Evolutionary conservation across 179 eudicot genomes (phyloP).

Genomic region (Actinidia chinensis): DNA sequence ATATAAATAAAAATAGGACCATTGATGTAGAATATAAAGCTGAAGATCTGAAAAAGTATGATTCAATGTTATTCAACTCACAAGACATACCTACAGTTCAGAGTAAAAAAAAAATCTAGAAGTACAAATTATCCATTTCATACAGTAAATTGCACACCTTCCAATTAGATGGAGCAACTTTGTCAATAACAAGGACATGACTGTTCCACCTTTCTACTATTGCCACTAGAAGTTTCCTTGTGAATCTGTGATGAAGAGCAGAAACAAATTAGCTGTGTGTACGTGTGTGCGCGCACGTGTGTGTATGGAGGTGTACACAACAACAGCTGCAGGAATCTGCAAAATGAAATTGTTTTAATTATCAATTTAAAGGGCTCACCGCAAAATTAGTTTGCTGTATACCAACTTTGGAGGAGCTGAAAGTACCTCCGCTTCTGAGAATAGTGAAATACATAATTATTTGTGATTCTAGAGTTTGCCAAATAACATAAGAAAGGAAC

Average conservation of each 20-base stretch:
- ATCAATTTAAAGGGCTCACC: slow-evolving; percentile 38
- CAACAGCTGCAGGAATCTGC: not conserved
- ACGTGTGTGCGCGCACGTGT: not conserved
- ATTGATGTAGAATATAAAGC: not conserved
- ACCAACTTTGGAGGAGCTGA: slow-evolving; percentile 94
- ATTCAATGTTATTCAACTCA: not conserved
- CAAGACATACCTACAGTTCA: not conserved
- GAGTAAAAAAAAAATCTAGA: not conserved
- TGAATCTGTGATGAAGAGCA: slow-evolving; percentile 45
- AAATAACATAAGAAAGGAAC: not conserved
- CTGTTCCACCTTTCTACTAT: slow-evolving; percentile 73
- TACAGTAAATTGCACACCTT: slow-evolving; percentile 44
- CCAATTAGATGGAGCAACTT: slow-evolving; percentile 68
- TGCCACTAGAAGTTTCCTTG: slow-evolving; percentile 72
- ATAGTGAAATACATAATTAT: slow-evolving; percentile 20
- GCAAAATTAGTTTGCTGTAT: slow-evolving; percentile 80
- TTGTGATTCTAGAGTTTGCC: not conserved
- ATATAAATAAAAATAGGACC: not conserved
- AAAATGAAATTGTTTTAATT: not conserved
- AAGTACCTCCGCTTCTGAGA: slow-evolving; percentile 77
- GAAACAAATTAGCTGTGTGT: not conserved
- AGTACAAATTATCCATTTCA: not conserved
- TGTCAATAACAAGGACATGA: slow-evolving; percentile 71
- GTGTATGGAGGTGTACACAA: no score
- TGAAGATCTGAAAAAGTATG: not conserved